Percentiles rank a stretch among this genome's conserved stretches.
Conservation (phyloP, 2,329 filamentous ascomycete genomes). For the Aspergillus glaucus region DNA sequence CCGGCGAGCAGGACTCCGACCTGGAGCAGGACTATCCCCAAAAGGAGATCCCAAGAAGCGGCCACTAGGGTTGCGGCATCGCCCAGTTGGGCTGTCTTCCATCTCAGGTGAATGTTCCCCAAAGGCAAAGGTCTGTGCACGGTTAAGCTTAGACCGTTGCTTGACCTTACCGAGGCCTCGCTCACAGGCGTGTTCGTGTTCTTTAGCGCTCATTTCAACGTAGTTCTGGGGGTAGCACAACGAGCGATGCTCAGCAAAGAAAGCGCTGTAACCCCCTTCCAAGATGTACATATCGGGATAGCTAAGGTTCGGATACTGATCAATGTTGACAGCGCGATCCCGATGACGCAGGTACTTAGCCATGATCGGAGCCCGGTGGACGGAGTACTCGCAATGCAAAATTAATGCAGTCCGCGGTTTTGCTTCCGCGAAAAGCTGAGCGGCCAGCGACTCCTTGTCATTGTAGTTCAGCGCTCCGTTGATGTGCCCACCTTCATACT, state of each 20-base stretch:
- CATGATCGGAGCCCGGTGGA: conserved; percentile 92
- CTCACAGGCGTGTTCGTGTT: conserved; percentile 88
- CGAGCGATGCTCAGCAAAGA: conserved; percentile 70
- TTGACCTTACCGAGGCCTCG: conserved; percentile 90
- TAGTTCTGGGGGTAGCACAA: conserved; percentile 94
- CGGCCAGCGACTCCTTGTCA: conserved; percentile 81
- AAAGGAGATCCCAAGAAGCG: conserved; percentile 32
- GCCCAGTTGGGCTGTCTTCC: conserved; percentile 58
- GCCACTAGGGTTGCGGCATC: conserved; percentile 31
- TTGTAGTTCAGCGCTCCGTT: conserved; percentile 92
- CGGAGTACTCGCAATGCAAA: conserved; percentile 98
- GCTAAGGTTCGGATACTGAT: conserved; percentile 79
- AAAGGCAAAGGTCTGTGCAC: conserved; percentile 93
- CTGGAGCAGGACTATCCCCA: conserved; percentile 26
- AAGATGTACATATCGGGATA: conserved; percentile 97
- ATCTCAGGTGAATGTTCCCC: conserved; percentile 61
- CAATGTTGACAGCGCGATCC: conserved; percentile 78
- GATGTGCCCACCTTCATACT: conserved; percentile 95
- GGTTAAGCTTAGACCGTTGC: conserved; percentile 74
- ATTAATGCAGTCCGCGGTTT: conserved; percentile 72
- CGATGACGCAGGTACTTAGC: conserved; percentile 85
- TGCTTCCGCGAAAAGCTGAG: conserved; percentile 68
- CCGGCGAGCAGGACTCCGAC: conserved; percentile 34
- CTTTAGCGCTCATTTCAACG: conserved; percentile 89
- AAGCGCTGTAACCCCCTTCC: conserved; percentile 90